A percentile compares a stretch with the other conserved stretches of the same genome.
Evolutionary conservation across 2,329 filamentous ascomycete genomes (phyloP).

Genomic region (Ascocoryne sarcoides): DNA sequence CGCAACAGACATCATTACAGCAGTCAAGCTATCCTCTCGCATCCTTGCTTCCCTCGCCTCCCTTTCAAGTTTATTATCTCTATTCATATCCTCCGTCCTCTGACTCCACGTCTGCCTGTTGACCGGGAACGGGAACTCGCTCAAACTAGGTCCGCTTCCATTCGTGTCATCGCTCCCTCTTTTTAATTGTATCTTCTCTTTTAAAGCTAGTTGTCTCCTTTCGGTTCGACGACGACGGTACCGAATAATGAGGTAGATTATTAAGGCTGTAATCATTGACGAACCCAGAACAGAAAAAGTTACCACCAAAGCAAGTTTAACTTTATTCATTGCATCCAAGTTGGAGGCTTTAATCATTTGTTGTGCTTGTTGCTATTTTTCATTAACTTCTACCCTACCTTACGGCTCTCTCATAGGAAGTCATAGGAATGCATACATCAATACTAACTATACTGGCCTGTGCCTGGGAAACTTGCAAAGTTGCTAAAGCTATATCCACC

Average conservation of each 20-base stretch:
- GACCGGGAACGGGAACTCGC: neutral
- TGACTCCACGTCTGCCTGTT: neutral
- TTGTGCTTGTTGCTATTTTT: slow-evolving; percentile 8
- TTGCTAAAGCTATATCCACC: slow-evolving; percentile 9
- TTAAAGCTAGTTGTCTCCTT: slow-evolving; percentile 6
- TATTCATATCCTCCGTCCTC: neutral
- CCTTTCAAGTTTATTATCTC: neutral
- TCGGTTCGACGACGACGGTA: slow-evolving; percentile 6
- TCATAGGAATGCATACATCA: slow-evolving; percentile 2
- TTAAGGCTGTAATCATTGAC: slow-evolving; percentile 12
- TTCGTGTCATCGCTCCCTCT: neutral
- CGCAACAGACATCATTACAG: neutral
- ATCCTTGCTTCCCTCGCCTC: neutral
- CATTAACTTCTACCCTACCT: neutral
- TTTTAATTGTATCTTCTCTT: slow-evolving; percentile 7
- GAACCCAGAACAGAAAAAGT: slow-evolving; percentile 21
- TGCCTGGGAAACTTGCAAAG: slow-evolving; percentile 8
- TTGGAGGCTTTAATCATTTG: slow-evolving; percentile 4
- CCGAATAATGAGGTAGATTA: slow-evolving; percentile 9
- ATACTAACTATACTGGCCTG: slow-evolving; percentile 7
- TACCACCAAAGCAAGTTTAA: slow-evolving; percentile 12
- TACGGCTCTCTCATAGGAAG: neutral
- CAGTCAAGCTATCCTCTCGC: neutral
- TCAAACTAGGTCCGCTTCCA: neutral
- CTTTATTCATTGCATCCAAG: slow-evolving; percentile 10